Percentiles rank a stretch among this genome's conserved stretches.
phyloP scores from a whole-genome alignment of 768 basidiomycete genomes.

The Porphyrellus cyaneotinctus region DNA sequence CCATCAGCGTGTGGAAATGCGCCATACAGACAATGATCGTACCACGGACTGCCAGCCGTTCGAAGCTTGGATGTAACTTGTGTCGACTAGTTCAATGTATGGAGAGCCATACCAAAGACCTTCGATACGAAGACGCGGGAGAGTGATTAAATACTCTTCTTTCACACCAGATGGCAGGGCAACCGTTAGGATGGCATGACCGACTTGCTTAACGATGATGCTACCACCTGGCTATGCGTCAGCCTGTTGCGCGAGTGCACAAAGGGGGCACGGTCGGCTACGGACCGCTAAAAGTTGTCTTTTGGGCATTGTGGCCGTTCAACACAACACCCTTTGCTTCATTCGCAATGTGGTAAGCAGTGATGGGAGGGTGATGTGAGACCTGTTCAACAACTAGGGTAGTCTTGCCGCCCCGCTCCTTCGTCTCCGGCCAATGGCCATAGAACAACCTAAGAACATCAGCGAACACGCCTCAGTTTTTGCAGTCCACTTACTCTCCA shows the following conservation, averaged over 20 bases:
- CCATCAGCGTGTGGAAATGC: slow-evolving; percentile 30
- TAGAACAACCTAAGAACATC: slow-evolving; percentile 65
- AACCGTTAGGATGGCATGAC: slow-evolving; percentile 83
- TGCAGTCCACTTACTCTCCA: slow-evolving; percentile 66
- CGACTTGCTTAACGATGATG: slow-evolving; percentile 90
- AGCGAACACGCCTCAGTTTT: neutral
- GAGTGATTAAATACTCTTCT: slow-evolving; percentile 84
- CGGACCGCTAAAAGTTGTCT: slow-evolving; percentile 85
- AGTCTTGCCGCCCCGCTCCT: slow-evolving; percentile 71
- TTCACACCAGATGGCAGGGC: slow-evolving; percentile 49
- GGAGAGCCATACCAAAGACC: slow-evolving; percentile 90
- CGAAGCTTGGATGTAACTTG: slow-evolving; percentile 70
- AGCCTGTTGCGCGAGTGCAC: neutral
- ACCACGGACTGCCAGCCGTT: slow-evolving; percentile 57
- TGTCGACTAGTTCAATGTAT: slow-evolving; percentile 87
- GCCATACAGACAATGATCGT: slow-evolving; percentile 8
- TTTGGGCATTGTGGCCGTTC: slow-evolving; percentile 89
- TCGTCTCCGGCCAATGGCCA: slow-evolving; percentile 75
- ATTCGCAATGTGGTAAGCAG: slow-evolving; percentile 87
- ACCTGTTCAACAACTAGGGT: slow-evolving; percentile 90
- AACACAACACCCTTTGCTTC: slow-evolving; percentile 67
- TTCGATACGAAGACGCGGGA: slow-evolving; percentile 89
- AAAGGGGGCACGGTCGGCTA: slow-evolving; percentile 1
- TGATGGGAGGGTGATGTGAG: slow-evolving; percentile 90
- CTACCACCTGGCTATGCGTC: slow-evolving; percentile 46